Percentiles rank a stretch among this genome's conserved stretches.
phyloP scores from a whole-genome alignment of 1,284 basidiomycete species.

The Xerocomus tenax region DNA sequence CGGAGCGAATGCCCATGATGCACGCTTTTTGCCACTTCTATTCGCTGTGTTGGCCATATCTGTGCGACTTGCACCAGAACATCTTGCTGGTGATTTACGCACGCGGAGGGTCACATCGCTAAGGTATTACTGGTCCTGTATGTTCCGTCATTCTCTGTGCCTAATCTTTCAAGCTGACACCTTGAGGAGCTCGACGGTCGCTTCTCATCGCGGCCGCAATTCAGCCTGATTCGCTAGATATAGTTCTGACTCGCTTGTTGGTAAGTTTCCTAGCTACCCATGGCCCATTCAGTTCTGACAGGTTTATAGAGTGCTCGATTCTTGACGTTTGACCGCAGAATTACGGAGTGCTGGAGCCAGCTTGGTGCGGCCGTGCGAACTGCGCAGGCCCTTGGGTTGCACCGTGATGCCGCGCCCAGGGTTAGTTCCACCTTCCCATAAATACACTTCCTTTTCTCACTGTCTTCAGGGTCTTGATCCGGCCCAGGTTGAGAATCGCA shows the following conservation, averaged over 20 bases:
- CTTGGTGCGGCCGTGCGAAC: slow-evolving; percentile 87
- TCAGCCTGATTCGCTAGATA: slow-evolving; percentile 81
- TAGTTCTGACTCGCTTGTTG: slow-evolving; percentile 80
- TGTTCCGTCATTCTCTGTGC: slow-evolving; percentile 29
- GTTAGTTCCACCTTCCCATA: slow-evolving; percentile 36
- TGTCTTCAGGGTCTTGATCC: slow-evolving; percentile 62
- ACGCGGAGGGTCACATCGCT: slow-evolving; percentile 70
- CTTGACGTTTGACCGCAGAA: slow-evolving; percentile 79
- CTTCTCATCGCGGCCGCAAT: slow-evolving; percentile 84
- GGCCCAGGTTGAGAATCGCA: slow-evolving; percentile 78
- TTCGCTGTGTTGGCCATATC: slow-evolving; percentile 92
- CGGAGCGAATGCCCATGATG: slow-evolving; percentile 66
- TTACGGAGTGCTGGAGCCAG: slow-evolving; percentile 93
- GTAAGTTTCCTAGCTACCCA: slow-evolving; percentile 38
- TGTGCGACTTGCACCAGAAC: slow-evolving; percentile 76
- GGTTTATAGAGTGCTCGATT: slow-evolving; percentile 73
- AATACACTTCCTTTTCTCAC: slow-evolving; percentile 8
- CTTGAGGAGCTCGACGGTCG: slow-evolving; percentile 62
- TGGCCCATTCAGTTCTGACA: slow-evolving; percentile 10
- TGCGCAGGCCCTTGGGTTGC: slow-evolving; percentile 88
- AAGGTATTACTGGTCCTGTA: slow-evolving; percentile 91
- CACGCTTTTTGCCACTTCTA: slow-evolving; percentile 81
- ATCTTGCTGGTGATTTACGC: slow-evolving; percentile 70
- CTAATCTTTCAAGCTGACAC: slow-evolving; percentile 11
- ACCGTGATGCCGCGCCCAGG: slow-evolving; percentile 83